Percentiles rank a stretch among this genome's conserved stretches.
These are phyloP conservation scores for Diaporthe sp. DNA, from an alignment of 2,329 filamentous ascomycete genomes.

Conservation along the genomic window DNA sequence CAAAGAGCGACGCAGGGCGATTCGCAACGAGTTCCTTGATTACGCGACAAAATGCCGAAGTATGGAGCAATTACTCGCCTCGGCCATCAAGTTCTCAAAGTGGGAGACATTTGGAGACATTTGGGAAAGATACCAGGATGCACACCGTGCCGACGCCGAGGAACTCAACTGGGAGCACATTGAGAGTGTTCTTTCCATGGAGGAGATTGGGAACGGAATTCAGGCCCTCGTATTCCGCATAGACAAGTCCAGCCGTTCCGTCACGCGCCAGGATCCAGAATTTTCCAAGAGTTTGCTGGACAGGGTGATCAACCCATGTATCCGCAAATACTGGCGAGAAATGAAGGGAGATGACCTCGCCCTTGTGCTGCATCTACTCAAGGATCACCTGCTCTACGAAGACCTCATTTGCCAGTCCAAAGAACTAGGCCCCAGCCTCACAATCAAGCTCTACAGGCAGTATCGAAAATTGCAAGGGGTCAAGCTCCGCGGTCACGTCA, in stretches of 20 bases:
- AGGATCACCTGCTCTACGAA: constrained; percentile 58
- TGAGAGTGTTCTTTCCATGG: constrained; percentile 12
- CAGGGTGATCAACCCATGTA: constrained; percentile 35
- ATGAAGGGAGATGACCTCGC: constrained; percentile 47
- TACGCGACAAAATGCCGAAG: constrained; percentile 31
- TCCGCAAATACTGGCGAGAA: constrained; percentile 24
- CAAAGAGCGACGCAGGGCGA: neutral
- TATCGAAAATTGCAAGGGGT: constrained; percentile 60
- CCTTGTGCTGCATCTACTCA: constrained; percentile 57
- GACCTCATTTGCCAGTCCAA: constrained; percentile 52
- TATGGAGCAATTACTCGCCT: constrained; percentile 33
- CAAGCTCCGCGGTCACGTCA: constrained; percentile 54
- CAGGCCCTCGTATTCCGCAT: constrained; percentile 25
- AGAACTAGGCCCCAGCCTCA: constrained; percentile 48
- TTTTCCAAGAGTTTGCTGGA: constrained; percentile 32
- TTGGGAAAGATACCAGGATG: constrained; percentile 36
- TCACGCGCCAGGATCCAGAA: constrained; percentile 8
- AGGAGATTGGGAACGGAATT: constrained; percentile 29
- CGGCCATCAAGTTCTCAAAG: constrained; percentile 28
- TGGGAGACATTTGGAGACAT: constrained; percentile 31
- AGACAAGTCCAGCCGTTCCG: neutral
- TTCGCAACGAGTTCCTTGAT: constrained; percentile 34
- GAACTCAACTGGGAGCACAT: constrained; percentile 34
- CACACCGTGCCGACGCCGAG: constrained; percentile 22
- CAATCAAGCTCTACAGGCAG: constrained; percentile 59